Base-by-base conservation (phyloP, 2,329 filamentous ascomycete genomes). In the Aspergillus thermomutatus region DNA sequence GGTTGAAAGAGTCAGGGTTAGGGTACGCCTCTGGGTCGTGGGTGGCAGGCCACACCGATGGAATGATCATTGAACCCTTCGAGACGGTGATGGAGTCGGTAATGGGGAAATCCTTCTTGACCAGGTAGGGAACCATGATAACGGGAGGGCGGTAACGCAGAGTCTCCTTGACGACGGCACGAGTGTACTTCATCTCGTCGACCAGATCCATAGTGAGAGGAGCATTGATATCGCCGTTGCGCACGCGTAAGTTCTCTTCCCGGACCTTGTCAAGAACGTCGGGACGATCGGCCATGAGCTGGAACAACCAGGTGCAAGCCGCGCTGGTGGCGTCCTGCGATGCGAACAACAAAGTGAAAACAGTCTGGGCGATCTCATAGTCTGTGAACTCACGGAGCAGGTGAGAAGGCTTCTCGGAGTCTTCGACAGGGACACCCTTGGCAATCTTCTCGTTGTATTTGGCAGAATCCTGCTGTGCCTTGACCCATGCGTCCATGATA, bases 321-420 rank as follows among this genome's bases (percentile, higher is more conserved):
- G 91, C 95, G 78, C 89, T 94, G 60, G 94, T 97, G 64, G 94
- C 94, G 75, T 99, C 94, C 78, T 97, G 94, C 3, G 92, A 97
- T 59, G 94, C 93, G 77, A 97, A 97, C 60, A 97, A 83, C 81
- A 97, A 96, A 50, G 93, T 96, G 79, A 97, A 96, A 69, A 97
- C 75, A 25, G 93, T 97, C 81, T 94, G 90, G 55, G 91, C 84
- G 69, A 97, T 96, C 77, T 97, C 92, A 68, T 88, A 89, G 72
- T 97, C 90, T 75, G 83, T 87, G 77, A 97, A 97, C 66, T 90
- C 87, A 70, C 93, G 90, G 54, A 97, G 83, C 27, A 96, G 73
- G 65, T 89, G 90, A 21, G 85, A 77, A 52, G 93, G 93, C 84
- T 97, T 97, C 76, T 90, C 87, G 6, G 89, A 77, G 17, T 82